Conservation (phyloP, 2,329 filamentous ascomycete species). For the Beauveria medogensis region DNA sequence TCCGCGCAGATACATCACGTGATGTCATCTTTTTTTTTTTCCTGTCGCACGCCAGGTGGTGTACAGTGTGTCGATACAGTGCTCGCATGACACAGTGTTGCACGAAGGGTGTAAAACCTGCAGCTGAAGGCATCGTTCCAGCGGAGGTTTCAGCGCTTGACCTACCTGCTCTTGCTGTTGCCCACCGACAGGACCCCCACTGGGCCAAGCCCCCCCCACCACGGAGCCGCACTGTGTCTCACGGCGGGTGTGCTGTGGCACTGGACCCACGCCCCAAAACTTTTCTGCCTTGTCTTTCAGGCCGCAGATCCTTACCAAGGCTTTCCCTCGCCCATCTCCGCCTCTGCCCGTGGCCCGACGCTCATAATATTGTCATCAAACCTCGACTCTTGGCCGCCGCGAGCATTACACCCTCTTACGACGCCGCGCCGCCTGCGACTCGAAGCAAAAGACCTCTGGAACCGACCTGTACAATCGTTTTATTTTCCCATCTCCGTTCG, state of each 20-base stretch:
- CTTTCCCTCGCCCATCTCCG: constrained; percentile 6
- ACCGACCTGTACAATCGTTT: constrained; percentile 1
- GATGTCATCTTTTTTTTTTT: not conserved
- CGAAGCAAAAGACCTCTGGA: not conserved
- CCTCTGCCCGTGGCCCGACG: constrained; percentile 3
- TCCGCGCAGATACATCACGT: not conserved
- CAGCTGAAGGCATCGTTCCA: not conserved
- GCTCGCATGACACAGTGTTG: not conserved
- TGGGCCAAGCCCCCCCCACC: not conserved
- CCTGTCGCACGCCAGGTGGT: not conserved
- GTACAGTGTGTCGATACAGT: not conserved
- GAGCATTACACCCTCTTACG: constrained; percentile 8
- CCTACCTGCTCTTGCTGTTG: too few relatives aligned
- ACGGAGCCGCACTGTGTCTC: not conserved
- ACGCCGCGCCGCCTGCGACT: constrained; percentile 1
- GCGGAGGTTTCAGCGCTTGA: not conserved
- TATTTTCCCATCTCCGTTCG: not conserved
- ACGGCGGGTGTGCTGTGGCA: not conserved
- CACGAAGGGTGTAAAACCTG: not conserved
- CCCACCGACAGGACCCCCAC: not conserved
- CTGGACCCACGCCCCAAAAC: not conserved
- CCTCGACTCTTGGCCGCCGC: constrained; percentile 6
- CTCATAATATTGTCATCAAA: constrained; percentile 10
- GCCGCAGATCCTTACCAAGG: constrained; percentile 6
- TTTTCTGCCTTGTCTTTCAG: constrained; percentile 13